Conservation (phyloP, 768 basidiomycete species). For the Suillus luteus region DNA sequence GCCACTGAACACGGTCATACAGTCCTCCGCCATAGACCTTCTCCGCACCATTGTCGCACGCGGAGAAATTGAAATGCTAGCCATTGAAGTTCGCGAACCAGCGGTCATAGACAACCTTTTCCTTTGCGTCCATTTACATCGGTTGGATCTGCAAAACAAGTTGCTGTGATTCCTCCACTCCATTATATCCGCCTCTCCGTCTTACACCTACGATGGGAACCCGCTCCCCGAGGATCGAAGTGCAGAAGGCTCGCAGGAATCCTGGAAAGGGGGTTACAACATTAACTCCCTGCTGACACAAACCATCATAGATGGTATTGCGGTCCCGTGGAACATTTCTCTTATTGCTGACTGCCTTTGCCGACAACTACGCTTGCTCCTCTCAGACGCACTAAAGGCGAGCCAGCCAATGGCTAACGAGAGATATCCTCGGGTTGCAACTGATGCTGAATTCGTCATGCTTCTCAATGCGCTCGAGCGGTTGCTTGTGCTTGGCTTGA, state of each 20-base stretch:
- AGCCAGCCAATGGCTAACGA: conserved; percentile 34
- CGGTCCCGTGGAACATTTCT: conserved; percentile 52
- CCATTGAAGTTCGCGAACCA: conserved; percentile 67
- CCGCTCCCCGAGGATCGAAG: conserved; percentile 34
- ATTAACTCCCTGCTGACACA: conserved; percentile 76
- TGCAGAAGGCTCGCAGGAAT: conserved; percentile 37
- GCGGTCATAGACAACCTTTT: conserved; percentile 76
- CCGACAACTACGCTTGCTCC: too few relatives aligned
- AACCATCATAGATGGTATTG: conserved; percentile 80
- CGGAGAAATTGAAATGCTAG: conserved; percentile 69
- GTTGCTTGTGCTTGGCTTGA: conserved; percentile 71
- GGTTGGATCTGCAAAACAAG: conserved; percentile 90
- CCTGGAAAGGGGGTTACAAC: conserved; percentile 41
- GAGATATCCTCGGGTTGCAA: conserved; percentile 52
- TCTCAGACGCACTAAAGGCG: too few relatives aligned
- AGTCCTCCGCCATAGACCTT: conserved; percentile 76
- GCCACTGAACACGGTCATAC: conserved; percentile 62
- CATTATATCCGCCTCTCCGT: conserved; percentile 66
- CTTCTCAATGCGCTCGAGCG: conserved; percentile 84
- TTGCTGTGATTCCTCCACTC: conserved; percentile 89
- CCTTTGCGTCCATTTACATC: conserved; percentile 63
- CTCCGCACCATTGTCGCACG: conserved; percentile 80
- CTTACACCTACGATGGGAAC: conserved; percentile 32
- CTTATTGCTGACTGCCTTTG: too few relatives aligned
- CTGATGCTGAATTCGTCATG: conserved; percentile 84